Evolutionary conservation across 257 asterid genomes (phyloP), one percentile per base, ranked within the genome.

Genomic region (Parsonsia alboflavescens): DNA sequence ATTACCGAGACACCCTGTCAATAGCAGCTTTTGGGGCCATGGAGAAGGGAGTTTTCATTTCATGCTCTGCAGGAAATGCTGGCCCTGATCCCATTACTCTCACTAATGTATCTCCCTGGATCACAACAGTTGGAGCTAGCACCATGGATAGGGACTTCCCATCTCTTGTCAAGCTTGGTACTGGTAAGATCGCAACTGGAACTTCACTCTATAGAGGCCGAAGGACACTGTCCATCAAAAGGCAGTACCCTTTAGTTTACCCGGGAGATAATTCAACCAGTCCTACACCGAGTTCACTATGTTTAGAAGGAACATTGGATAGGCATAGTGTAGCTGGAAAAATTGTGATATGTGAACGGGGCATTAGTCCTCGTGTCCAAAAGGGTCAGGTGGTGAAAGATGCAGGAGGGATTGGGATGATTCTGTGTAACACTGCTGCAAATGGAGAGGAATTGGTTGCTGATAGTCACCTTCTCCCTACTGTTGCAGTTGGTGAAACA

Each of bases 91-190:
- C 98, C 2, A 83, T 90, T 64, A 95, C 91, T 67, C 85, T 95
- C 54, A 90, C 97, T 0, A 94, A 94, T 76, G 98, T 94, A 1
- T 90, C 98, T 0, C 99, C 99, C 1, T 95, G 98, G 99, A 90
- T 95, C 39, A 76, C 98, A 0, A 95, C 98, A 0, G 96, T 95
- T 53, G 98, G 98, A 21, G 97, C 98, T 2, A 90, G 96, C 79
- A 92, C 96, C 0, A 88, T 92, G 97, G 97, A 90, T 57, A 81
- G 99, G 24, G 96, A 90, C 16, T 95, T 95, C 36, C 98, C 98
- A 45, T 96, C 98, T 2, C 87, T 77, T 0, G 73, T 94, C 28
- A 88, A 84, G 90, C 91, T 92, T 0, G 98, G 97, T 3, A 86
- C 81, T 0, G 93, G 98, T 0, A 80, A 78, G 77, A 68, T 10